These are phyloP conservation scores for Handroanthus guayacan DNA, from an alignment of 257 asterid species.

Conservation along the genomic window DNA sequence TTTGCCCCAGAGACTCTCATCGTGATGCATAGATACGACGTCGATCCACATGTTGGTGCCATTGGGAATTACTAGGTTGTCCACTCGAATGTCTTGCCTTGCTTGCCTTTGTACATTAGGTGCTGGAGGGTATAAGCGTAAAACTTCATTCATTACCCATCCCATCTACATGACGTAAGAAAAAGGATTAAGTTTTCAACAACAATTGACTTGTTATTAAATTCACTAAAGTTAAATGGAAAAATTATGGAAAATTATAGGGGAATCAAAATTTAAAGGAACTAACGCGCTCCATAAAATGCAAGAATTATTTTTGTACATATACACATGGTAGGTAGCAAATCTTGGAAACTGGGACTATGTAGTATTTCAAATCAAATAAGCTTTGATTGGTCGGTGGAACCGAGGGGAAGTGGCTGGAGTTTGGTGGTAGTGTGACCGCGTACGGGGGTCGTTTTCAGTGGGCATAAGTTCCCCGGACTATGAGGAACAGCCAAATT, in stretches of 20 bases:
- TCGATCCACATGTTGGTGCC: constrained; percentile 96
- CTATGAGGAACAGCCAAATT: not conserved
- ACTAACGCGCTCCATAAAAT: too few species aligned
- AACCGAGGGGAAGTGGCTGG: not conserved
- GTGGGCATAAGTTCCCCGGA: constrained; percentile 11
- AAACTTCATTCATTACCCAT: constrained; percentile 87
- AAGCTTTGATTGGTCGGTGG: constrained; percentile 20
- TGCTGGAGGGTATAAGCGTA: constrained; percentile 79
- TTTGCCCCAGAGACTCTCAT: constrained; percentile 69
- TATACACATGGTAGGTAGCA: not conserved
- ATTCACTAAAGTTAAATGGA: too few species aligned
- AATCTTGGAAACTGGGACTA: not conserved
- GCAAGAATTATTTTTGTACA: too few species aligned
- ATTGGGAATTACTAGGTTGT: constrained; percentile 51
- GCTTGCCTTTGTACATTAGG: constrained; percentile 88
- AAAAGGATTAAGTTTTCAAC: too few species aligned
- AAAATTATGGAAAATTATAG: too few species aligned
- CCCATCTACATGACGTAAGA: constrained; percentile 69
- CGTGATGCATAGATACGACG: constrained; percentile 86
- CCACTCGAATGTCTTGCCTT: constrained; percentile 70
- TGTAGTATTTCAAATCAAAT: not conserved
- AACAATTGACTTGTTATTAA: too few species aligned
- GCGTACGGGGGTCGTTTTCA: constrained; percentile 23
- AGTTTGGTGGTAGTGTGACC: too few species aligned
- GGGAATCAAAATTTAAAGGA: too few species aligned